Base-by-base conservation (phyloP, 352 stramenopile species). In the Globisporangium cystogenes region DNA sequence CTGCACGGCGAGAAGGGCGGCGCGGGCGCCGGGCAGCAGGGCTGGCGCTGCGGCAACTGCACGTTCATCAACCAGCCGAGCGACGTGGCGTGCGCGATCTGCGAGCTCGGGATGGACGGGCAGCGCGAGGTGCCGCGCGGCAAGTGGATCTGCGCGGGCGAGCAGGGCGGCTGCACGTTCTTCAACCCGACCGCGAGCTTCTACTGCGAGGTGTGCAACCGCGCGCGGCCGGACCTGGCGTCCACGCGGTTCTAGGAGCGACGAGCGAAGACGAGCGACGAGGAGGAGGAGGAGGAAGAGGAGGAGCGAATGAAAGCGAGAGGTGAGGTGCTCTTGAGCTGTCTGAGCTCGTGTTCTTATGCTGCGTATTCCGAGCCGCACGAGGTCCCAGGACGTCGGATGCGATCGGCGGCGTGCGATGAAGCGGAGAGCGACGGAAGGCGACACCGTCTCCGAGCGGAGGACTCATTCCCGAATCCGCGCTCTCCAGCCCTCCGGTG, bases 191-290 rank as follows among this genome's bases (percentile, higher is more conserved):
- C 79, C 55, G 56, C 65, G 14, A 86, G 76, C 48, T 95, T 93
- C 46, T 95, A 95, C 61, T 95, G 85, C 66, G 82, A 95, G n/a
- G 83, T 95, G 37, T 95, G 85, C 72, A 90, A 93, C 60, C 82
- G 83, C 35, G 82, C 85, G 5, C 82, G 85, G 0, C 81, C 85
- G 0, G 83, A 93, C 31, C 60, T 95, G 26, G 67, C 72, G 11
- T 82, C 77, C 10, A 86, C 67, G 48, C 76, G 77, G 39, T 95
- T 95, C 49, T 94, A 68, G 70, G 40, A 27, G n/a, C 7, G 35
- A 12, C 18, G 11, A 18, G 35, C 45, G 24, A 42, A 48, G 7
- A 11, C 18, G 7, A 6, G n/a, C 12, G 37, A 44, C 7, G 20
- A 8, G 39, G 18, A 11, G n/a, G 39, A 43, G 11, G 11, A 18